phyloP scores from a whole-genome alignment of 371 early-diverging fungal genomes.

The Batrachochytrium dendrobatidis region DNA sequence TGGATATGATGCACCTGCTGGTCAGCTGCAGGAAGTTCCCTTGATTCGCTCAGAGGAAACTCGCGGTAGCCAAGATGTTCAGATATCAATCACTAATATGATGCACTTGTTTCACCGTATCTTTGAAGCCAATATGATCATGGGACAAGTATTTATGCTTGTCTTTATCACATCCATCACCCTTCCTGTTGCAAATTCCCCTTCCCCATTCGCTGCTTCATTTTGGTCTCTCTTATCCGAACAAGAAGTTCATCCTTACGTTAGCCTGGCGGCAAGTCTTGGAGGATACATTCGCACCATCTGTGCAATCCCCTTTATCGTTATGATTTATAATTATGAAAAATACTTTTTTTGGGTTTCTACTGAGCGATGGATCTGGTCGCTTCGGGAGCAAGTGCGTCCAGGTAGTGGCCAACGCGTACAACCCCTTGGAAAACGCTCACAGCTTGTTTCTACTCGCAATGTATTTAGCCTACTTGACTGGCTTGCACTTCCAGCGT shows the following conservation, averaged over 20 bases:
- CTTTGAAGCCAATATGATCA: constrained; percentile 22
- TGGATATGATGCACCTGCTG: constrained; percentile 4
- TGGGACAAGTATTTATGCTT: constrained; percentile 20
- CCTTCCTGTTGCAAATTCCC: constrained; percentile 6
- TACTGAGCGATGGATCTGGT: constrained; percentile 13
- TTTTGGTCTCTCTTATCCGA: constrained; percentile 28
- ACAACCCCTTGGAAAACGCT: constrained; percentile 19
- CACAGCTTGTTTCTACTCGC: constrained; percentile 14
- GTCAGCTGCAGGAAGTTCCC: constrained; percentile 5
- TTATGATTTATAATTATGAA: constrained; percentile 16
- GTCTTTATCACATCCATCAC: constrained; percentile 7
- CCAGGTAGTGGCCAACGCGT: constrained; percentile 8
- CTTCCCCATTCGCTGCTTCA: background rate
- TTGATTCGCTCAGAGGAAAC: background rate
- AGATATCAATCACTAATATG: background rate
- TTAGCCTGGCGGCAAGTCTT: constrained; percentile 1
- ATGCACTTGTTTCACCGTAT: constrained; percentile 18
- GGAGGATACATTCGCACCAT: constrained; percentile 10
- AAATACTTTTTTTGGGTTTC: constrained; percentile 14
- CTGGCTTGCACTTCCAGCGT: constrained; percentile 18
- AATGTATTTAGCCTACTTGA: constrained; percentile 8
- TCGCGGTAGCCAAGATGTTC: constrained; percentile 2
- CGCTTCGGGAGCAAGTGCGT: constrained; percentile 2
- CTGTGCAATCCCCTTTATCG: constrained; percentile 6
- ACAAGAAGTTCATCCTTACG: constrained; percentile 10